Base-by-base conservation (phyloP, 2,329 filamentous ascomycete genomes). In the Aspergillus caelatus region DNA sequence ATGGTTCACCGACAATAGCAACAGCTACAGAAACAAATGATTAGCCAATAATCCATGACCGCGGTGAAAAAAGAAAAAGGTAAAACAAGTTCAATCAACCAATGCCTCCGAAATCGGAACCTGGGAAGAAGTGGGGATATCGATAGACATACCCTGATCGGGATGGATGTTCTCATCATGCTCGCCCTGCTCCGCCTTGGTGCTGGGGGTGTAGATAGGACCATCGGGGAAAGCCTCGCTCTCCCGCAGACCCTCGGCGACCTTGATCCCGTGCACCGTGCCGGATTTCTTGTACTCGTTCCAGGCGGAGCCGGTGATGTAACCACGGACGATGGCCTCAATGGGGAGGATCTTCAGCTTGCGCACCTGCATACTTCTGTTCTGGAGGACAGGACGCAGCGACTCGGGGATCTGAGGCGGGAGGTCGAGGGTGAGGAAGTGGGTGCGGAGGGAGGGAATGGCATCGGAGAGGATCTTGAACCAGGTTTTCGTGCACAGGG, bases 101-200 rank as follows among this genome's bases (percentile, higher is more conserved):
- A 50, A 21, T 19, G 46, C 46, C 46, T 30, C 46, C 46, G 23
- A 50, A 52, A 52, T 52, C 14, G 48, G 48, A 52, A 12, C 23
- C 23, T 5, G 4, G 26, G 39, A 21, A 23, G 26, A 34, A n/a
- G 16, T 19, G 39, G 19, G 28, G 56, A 21, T 54, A 23, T 39
- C 69, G 68, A 70, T 39, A 69, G 68, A 70, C 65, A 75, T 82
- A 70, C 88, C 89, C 72, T 87, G 80, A 60, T 88, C 88, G 0
- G 89, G 90, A 62, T 87, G 86, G 70, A 97, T 96, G 80, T 97
- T 97, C 80, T 94, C 91, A 76, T 97, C 89, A 75, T 95, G 89
- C 68, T 88, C 81, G 30, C 93, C 93, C 36, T 86, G 81, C 71
- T 91, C 89, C 1, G 93, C 93, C 82, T 97, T 97, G 14, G 93